Evolutionary conservation across 257 asterid species (phyloP).

Genomic region (Verbena officinalis): DNA sequence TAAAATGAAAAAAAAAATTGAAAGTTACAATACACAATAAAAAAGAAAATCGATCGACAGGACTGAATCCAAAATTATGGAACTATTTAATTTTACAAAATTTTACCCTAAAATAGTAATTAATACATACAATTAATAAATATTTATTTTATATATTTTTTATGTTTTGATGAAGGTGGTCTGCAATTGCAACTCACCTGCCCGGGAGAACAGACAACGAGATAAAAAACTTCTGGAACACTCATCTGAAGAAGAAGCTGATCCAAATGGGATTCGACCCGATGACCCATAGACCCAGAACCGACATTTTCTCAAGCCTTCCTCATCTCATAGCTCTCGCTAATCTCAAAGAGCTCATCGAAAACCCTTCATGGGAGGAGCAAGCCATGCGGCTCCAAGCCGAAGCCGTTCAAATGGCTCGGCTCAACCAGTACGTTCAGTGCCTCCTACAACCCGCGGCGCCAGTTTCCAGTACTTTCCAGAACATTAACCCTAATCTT

Average conservation of each 20-base stretch:
- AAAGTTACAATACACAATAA: too few species aligned
- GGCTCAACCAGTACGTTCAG: slow-evolving; percentile 59
- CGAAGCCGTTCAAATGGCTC: slow-evolving; percentile 64
- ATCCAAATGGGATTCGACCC: slow-evolving; percentile 90
- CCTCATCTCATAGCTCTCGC: slow-evolving; percentile 81
- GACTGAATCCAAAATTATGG: too few species aligned
- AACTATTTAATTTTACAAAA: too few species aligned
- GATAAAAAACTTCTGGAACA: slow-evolving; percentile 87
- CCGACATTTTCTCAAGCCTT: slow-evolving; percentile 65
- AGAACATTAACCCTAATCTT: slow-evolving; percentile 4
- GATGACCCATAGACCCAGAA: slow-evolving; percentile 80
- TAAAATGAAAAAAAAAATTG: too few species aligned
- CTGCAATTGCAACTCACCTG: slow-evolving; percentile 76
- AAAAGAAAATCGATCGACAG: too few species aligned
- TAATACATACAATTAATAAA: too few species aligned
- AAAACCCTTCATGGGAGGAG: slow-evolving; percentile 59
- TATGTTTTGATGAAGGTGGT: slow-evolving; percentile 56
- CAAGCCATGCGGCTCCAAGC: slow-evolving; percentile 62
- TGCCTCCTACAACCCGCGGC: slow-evolving; percentile 45
- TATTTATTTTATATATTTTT: background rate
- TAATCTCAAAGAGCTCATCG: slow-evolving; percentile 59
- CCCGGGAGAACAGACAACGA: slow-evolving; percentile 89
- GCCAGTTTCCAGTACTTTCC: slow-evolving; percentile 12
- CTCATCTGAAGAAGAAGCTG: slow-evolving; percentile 77
- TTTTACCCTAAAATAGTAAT: too few species aligned